phyloP scores from a whole-genome alignment of 768 basidiomycete genomes.

The Ramaria rubella region DNA sequence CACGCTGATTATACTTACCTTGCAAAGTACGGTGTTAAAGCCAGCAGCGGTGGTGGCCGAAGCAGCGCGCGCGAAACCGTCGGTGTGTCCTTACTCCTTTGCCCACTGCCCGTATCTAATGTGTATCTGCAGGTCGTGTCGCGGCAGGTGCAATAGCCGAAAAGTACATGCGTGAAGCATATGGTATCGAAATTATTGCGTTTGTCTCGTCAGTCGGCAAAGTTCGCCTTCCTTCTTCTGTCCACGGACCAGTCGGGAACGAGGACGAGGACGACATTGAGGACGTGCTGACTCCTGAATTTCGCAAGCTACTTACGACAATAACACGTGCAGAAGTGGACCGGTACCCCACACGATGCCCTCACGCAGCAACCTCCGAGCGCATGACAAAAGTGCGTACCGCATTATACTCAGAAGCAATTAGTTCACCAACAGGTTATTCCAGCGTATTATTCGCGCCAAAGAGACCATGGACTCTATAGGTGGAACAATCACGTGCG shows the following conservation, averaged over 20 bases:
- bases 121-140: constrained; percentile 61
- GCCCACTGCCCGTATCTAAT: neutral
- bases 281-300: constrained; percentile 80
- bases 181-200: constrained; percentile 91
- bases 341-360: constrained; percentile 80
- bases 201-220: constrained; percentile 97
- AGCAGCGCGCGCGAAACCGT: constrained; percentile 96
- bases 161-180: constrained; percentile 80
- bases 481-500: constrained; percentile 96
- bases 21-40: constrained; percentile 95
- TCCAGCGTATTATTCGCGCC: constrained; percentile 85
- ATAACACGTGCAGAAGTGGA: constrained; percentile 88
- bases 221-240: constrained; percentile 62
- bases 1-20: constrained; percentile 99
- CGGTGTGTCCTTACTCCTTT: constrained; percentile 38
- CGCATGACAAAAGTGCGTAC: constrained; percentile 76
- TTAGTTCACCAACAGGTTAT: neutral
- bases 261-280: constrained; percentile 52
- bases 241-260: constrained; percentile 35
- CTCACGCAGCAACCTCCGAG: constrained; percentile 81
- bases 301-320: constrained; percentile 66
- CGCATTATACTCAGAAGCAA: constrained; percentile 9
- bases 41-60: constrained; percentile 92
- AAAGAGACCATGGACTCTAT: constrained; percentile 91
- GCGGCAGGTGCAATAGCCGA: constrained; percentile 98